These are phyloP conservation scores for Rhipidocladum racemiflorum DNA, from an alignment of 176 grass and related monocot species.

Conservation along the genomic window DNA sequence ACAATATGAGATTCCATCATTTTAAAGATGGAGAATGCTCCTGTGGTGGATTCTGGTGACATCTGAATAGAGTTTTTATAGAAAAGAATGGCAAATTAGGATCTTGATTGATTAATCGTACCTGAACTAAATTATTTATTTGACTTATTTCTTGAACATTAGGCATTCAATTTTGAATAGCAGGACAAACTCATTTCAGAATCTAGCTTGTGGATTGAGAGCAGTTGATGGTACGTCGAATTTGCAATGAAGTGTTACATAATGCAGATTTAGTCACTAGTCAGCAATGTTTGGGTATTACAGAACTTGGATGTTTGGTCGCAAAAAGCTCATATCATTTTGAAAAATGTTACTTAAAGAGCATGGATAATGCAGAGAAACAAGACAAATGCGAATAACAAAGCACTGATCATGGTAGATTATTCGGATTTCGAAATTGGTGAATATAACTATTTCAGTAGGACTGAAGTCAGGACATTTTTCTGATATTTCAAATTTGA, in stretches of 20 bases:
- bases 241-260: neutral
- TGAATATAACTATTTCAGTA: conserved; percentile 3
- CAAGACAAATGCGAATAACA: neutral
- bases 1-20: conserved; percentile 72
- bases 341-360: neutral
- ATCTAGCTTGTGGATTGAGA: neutral
- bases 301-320: neutral
- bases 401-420: neutral
- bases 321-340: neutral
- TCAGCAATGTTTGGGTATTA: neutral
- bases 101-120: conserved; percentile 12
- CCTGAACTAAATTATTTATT: neutral
- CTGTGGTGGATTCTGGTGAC: conserved; percentile 70
- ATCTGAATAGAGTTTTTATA: neutral
- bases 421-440: neutral
- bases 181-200: conserved; percentile 2
- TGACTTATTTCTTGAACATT: conserved; percentile 18
- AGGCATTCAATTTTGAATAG: neutral
- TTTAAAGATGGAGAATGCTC: conserved; percentile 69
- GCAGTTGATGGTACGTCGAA: neutral
- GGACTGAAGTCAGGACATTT: neutral
- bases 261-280: neutral
- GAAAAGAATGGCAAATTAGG: neutral
- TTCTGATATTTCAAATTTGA: neutral
- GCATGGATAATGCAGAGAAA: neutral